phyloP scores from a whole-genome alignment of 2,329 filamentous ascomycete genomes.

The Stemphylium beticola region DNA sequence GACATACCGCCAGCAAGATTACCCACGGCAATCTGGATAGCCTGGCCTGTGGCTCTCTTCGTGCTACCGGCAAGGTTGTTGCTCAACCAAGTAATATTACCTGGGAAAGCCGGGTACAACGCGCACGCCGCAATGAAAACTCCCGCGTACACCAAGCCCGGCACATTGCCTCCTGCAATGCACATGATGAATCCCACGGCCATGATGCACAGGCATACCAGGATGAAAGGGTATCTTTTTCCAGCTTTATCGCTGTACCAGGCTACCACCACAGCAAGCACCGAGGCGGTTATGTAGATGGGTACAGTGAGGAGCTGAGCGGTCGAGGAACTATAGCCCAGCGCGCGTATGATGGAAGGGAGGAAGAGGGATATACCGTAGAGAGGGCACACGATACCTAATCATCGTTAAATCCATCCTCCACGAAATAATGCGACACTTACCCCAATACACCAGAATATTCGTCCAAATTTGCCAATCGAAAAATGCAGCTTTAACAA shows the following conservation, averaged over 20 bases:
- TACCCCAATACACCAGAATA: too few species aligned
- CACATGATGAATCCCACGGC: conserved; percentile 47
- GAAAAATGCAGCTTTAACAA: too few species aligned
- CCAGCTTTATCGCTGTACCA: conserved; percentile 39
- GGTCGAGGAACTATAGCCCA: too few species aligned
- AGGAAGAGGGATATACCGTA: too few species aligned
- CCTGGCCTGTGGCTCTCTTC: conserved; percentile 57
- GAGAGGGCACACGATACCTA: too few species aligned
- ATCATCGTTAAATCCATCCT: too few species aligned
- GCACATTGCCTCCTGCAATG: too few species aligned
- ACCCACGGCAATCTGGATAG: conserved; percentile 57
- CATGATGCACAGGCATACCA: conserved; percentile 40
- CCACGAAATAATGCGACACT: too few species aligned
- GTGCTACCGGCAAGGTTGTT: conserved; percentile 61
- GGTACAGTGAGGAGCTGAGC: conserved; percentile 49
- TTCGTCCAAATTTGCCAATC: too few species aligned
- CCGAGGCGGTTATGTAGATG: conserved; percentile 50
- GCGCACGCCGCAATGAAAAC: conserved; percentile 34
- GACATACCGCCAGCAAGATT: conserved; percentile 50
- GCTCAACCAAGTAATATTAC: conserved; percentile 58
- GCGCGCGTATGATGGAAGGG: too few species aligned
- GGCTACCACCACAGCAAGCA: conserved; percentile 43
- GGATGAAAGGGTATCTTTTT: conserved; percentile 45
- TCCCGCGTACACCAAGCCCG: too few species aligned
- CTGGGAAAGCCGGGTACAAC: conserved; percentile 47